Base-by-base conservation (phyloP, 768 basidiomycete genomes). In the Tulasnella sp. region DNA sequence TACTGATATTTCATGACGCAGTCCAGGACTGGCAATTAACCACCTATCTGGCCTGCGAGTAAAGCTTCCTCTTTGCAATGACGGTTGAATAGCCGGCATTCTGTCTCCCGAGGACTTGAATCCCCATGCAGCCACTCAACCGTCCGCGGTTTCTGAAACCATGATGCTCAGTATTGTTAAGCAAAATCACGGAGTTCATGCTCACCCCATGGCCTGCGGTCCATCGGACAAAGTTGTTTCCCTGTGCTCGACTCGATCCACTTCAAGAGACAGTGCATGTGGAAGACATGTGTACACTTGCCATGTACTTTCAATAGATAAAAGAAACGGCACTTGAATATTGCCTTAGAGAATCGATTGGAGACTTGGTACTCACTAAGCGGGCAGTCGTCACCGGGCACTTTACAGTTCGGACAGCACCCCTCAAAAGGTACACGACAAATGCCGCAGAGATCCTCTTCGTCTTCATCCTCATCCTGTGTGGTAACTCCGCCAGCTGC, bases 191-290 rank as follows among this genome's bases (percentile, higher is more conserved):
- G 26, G 30, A n/a, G 76, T 86, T 61, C 64, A 94, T 24, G 76
- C 86, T 61, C 64, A 94, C 93, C 85, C 95, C 95, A 99, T 2
- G 84, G 76, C 66, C 91, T 75, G 29, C 96, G 78, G 69, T 98
- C 95, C 91, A 99, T 94, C n/a, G 96, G 96, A 76, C 96, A 99
- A 65, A 94, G 91, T 65, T 87, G 85, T 70, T 97, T 97, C 34
- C 88, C 93, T 13, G 88, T 82, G 3, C 82, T 74, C 0, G 93
- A 94, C 3, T 84, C 84, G 61, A 97, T 81, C 96, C 96, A 99
- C 71, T 97, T 96, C 64, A 95, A 77, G 11, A 99, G 74, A 72
- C 95, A 98, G 70, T 99, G 95, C 90, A 97, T 93, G 70, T 99
- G 96, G 68, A 98, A 99, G 60, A 96, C 84, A 70, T 98, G 96